A percentile compares a stretch with the other conserved stretches of the same genome.
These are phyloP conservation scores for Tuctoria greenei DNA, from an alignment of 176 grass and related monocot species.

Conservation along the genomic window DNA sequence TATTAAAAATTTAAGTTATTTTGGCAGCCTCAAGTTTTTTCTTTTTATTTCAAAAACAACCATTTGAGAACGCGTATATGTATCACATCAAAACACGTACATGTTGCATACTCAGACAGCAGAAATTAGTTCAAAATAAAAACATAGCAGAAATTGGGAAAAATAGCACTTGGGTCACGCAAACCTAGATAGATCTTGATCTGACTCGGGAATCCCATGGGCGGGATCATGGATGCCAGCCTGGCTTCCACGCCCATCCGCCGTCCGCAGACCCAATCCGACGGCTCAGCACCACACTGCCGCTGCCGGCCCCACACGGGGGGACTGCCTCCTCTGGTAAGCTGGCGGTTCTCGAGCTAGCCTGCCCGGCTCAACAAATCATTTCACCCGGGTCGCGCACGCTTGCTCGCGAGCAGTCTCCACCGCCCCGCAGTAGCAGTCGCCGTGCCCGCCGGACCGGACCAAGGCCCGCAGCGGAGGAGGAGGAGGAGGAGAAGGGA, in stretches of 20 bases:
- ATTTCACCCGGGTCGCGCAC: conserved; percentile 1
- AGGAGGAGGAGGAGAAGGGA: conserved; percentile 30
- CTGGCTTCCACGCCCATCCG: conserved; percentile 19
- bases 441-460: conserved; percentile 1
- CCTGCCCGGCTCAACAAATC: conserved; percentile 28
- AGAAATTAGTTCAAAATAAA: too few species aligned
- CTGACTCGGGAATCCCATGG: conserved; percentile 34
- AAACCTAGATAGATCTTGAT: conserved; percentile 39
- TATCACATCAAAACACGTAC: too few species aligned
- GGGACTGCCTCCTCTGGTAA: conserved; percentile 18
- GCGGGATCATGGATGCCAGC: conserved; percentile 42
- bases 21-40: too few species aligned
- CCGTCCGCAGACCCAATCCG: conserved; percentile 33
- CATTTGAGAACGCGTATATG: too few species aligned
- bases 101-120: too few species aligned
- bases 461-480: background rate
- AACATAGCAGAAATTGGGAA: too few species aligned
- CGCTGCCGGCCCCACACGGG: background rate
- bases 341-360: background rate
- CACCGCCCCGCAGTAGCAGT: background rate
- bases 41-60: too few species aligned
- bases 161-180: background rate
- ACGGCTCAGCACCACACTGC: background rate
- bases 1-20: too few species aligned
- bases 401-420: background rate